Conservation (phyloP, 2,329 filamentous ascomycete genomes). For the Colletotrichum shisoi region DNA sequence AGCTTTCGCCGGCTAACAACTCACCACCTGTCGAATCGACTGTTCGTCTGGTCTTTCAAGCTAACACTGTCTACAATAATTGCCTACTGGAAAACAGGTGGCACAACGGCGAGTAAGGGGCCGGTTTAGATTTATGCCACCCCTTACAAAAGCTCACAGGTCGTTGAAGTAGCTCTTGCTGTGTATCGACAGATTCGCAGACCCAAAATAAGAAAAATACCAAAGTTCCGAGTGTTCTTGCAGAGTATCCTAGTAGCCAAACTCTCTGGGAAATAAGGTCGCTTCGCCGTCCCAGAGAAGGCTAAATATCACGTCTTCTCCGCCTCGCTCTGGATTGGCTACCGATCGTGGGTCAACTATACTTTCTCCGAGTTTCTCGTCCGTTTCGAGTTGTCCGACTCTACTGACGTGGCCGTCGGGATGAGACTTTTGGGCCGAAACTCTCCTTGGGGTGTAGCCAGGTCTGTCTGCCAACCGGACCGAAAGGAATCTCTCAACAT, state of each 20-base stretch:
- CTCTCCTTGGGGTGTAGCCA: not conserved
- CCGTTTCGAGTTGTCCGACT: too few species aligned
- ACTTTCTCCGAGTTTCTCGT: not conserved
- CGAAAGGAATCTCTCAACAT: conserved; percentile 18
- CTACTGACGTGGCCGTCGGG: too few species aligned
- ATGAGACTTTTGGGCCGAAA: not conserved
- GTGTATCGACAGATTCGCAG: not conserved
- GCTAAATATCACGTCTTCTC: conserved; percentile 16
- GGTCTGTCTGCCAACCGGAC: not conserved
- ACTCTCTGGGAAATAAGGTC: not conserved
- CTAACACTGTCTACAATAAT: too few species aligned
- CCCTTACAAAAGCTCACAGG: too few species aligned
- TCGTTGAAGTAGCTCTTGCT: not conserved
- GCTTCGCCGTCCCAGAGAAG: conserved; percentile 21
- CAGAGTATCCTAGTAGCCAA: not conserved
- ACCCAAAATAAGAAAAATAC: too few species aligned
- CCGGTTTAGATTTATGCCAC: too few species aligned
- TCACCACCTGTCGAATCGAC: too few species aligned
- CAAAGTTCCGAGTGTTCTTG: not conserved
- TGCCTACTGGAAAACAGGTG: too few species aligned
- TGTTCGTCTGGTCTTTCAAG: too few species aligned
- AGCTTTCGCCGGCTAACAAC: too few species aligned
- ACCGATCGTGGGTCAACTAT: not conserved
- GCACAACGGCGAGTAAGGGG: too few species aligned
- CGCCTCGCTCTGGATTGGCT: not conserved